Conservation (phyloP, 768 basidiomycete species). For the Gautieria morchelliformis region DNA sequence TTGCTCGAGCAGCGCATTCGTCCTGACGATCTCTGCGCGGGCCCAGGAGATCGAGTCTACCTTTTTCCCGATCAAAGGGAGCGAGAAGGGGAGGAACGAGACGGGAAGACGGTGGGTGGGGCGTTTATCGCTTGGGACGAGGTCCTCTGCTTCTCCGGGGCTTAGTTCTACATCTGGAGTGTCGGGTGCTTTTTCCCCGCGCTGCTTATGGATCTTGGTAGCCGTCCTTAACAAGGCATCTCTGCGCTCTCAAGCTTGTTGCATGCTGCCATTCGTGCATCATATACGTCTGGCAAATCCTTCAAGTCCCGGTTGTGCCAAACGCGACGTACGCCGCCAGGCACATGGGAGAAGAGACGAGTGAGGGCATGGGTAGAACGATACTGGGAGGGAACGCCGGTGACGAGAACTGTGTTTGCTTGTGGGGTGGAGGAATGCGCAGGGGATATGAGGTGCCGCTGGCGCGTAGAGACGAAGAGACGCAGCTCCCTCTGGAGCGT, state of each 20-base stretch:
- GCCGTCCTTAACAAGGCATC: conserved; percentile 64
- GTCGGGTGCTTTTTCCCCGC: conserved; percentile 28
- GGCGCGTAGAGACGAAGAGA: conserved; percentile 71
- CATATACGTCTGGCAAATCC: conserved; percentile 78
- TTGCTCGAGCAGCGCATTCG: conserved; percentile 42
- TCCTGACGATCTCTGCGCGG: conserved; percentile 56
- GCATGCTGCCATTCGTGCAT: conserved; percentile 63
- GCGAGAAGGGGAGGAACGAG: conserved; percentile 43
- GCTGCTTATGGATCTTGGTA: conserved; percentile 50
- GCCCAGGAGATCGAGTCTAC: conserved; percentile 94
- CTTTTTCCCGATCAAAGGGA: conserved; percentile 70
- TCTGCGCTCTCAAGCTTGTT: conserved; percentile 82
- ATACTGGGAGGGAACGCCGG: conserved; percentile 75
- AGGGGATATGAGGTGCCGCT: conserved; percentile 69
- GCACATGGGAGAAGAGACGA: conserved; percentile 69
- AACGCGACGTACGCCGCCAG: conserved; percentile 82
- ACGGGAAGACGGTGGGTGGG: conserved; percentile 66
- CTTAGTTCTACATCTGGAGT: no score
- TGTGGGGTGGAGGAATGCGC: conserved; percentile 70
- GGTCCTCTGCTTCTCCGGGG: conserved; percentile 29
- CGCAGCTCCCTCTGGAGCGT: conserved; percentile 74
- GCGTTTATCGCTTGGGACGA: conserved; percentile 63
- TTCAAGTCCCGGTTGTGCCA: conserved; percentile 91
- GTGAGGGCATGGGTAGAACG: conserved; percentile 60
- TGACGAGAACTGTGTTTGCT: conserved; percentile 84